Base-by-base conservation (phyloP, 1,284 basidiomycete genomes). In the Crepidotus sp. region DNA sequence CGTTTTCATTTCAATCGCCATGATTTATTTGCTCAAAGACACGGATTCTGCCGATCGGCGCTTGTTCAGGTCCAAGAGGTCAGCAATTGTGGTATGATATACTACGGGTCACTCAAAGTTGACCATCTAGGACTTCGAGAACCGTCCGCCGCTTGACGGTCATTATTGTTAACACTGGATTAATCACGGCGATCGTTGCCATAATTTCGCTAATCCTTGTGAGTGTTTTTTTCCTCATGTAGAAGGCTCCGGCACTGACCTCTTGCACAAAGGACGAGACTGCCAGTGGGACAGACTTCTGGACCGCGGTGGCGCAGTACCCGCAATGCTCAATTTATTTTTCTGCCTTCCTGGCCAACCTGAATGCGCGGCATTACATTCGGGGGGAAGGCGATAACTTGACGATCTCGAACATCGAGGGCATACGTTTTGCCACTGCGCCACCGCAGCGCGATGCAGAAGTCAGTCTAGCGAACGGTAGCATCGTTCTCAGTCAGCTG, bases 261-360 rank as follows among this genome's bases (percentile, higher is more conserved):
- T 6, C 4, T 33, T 36, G n/a, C 11, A 17, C 26, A 9, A 22
- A 46, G 45, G 45, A 46, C 24, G 39, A 46, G 22, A 41, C 45
- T 6, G 45, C 45, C 14, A 46, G 39, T 29, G 39, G 45, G 27
- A 46, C 45, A 11, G 39, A 36, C 21, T 46, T 46, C 24, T 46
- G 45, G 45, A 46, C 45, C 10, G 34, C 45, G 21, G 41, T 46
- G 11, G 34, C 39, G 5, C 44, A 46, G 27, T 46, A 46, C 39
- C 45, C 45, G n/a, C 45, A 46, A 32, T 46, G 45, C 30, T 46
- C 45, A 5, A 41, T 46, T 8, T 46, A 46, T n/a, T 24, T 46
- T 15, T 46, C 45, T 4, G 34, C 34, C 1, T 46, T 46, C 34
- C 39, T 46, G 22, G 39, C 45, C 45, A 46, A 46, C 15, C 35